Evolutionary conservation across 2,329 filamentous ascomycete genomes (phyloP), one percentile per base, ranked within the genome.

Genomic region (Fusarium decemcellulare): DNA sequence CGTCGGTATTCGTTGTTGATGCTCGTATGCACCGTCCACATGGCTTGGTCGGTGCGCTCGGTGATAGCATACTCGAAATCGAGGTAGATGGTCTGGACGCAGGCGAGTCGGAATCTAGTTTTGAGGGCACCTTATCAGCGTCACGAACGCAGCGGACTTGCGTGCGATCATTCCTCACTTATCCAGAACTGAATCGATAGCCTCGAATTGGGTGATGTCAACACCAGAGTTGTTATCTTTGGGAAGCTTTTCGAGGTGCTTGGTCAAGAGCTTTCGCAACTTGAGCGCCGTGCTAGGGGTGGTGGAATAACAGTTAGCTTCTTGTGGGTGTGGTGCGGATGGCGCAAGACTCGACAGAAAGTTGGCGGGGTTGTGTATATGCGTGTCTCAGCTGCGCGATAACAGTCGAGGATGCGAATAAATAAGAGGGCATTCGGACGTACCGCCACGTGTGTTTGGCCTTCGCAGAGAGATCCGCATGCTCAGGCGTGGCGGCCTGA

Each of bases 1-100:
- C 90, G 91, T 75, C 93, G 89, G 81, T 95, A 97, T 76, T 91
- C 90, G 72, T 85, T 86, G 77, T 96, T 97, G 78, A 97, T 90
- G 72, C 88, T 87, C 65, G 88, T 87, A 80, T 98, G 95, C 56
- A 89, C 87, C 65, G 89, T 85, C 95, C 95, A 98, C 48, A 98
- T 87, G 65, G 85, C 86, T 61, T 84, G 80, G 78, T 97, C 94
- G 55, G 92, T 86, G 60, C 89, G 86, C 67, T 90, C 86, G 67
- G 84, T 82, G 65, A 84, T 85, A 53, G 91, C 90, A 81, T 87
- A 89, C 68, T 88, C 84, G 75, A 93, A 90, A 79, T 97, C 91
- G 76, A 87, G 82, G 76, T 94, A 92, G 63, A 95, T 90, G 60
- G 90, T 88, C 69, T 87, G 86, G 76, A 95, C 90, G 77, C 91